phyloP scores from a whole-genome alignment of 1,139 yeast species.

The Suhomyces bokatorum region DNA sequence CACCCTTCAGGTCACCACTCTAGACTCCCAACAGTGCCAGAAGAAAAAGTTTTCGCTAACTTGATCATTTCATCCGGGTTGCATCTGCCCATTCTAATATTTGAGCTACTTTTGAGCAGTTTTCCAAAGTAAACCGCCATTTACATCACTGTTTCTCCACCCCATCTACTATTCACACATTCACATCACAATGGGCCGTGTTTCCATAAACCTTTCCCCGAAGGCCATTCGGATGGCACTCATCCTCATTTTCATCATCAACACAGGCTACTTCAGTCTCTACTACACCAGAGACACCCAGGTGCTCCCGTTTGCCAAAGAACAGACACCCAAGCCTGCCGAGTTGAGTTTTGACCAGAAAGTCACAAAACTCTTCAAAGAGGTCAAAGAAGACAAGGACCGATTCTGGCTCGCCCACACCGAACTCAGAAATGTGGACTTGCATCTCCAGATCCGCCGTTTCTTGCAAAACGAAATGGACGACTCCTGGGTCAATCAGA shows the following conservation, averaged over 20 bases:
- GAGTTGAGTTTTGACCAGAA: constrained; percentile 2
- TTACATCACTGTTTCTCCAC: too few relatives aligned
- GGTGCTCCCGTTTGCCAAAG: background rate
- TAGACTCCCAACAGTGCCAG: too few relatives aligned
- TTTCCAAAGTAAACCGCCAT: background rate
- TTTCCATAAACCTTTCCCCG: background rate
- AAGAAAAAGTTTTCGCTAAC: too few relatives aligned
- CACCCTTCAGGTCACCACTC: too few relatives aligned
- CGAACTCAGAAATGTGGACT: constrained; percentile 11
- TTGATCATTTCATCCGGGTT: too few relatives aligned
- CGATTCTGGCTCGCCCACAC: constrained; percentile 20
- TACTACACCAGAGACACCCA: constrained; percentile 2
- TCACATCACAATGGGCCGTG: background rate
- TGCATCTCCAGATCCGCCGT: constrained; percentile 9
- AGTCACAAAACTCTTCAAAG: constrained; percentile 7
- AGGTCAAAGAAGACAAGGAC: constrained; percentile 13
- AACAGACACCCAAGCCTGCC: background rate
- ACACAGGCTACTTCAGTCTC: constrained; percentile 6
- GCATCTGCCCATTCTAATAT: too few relatives aligned
- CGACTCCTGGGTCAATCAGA: constrained; percentile 19
- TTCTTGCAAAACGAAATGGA: constrained; percentile 20
- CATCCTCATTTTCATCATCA: constrained; percentile 6
- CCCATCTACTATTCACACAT: too few relatives aligned
- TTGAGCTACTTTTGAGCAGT: background rate
- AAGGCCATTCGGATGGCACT: constrained; percentile 1